These are phyloP conservation scores for Apiotrichum gamsii DNA, from an alignment of 1,284 basidiomycete species.

Conservation along the genomic window DNA sequence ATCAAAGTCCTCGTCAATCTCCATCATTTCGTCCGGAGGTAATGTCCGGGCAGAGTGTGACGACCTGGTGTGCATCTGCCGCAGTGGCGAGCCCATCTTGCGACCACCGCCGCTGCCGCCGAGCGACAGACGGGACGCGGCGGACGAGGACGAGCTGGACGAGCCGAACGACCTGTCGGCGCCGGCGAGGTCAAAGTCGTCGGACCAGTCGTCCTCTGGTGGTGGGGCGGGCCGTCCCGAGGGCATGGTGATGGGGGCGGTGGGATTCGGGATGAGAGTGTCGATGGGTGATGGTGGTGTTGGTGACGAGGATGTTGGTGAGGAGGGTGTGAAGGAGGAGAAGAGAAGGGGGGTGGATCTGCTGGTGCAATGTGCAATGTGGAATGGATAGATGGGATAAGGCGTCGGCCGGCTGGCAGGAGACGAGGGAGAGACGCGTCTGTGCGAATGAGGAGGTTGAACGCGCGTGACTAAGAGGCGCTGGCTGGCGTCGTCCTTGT, in stretches of 20 bases:
- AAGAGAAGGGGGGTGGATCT: too few species aligned
- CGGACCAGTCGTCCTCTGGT: slow-evolving; percentile 40
- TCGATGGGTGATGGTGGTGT: not conserved
- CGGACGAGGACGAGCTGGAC: slow-evolving; percentile 16
- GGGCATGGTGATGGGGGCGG: slow-evolving; percentile 6
- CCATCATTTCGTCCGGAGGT: slow-evolving; percentile 11
- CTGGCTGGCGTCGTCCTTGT: too few species aligned
- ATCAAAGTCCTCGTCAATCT: slow-evolving; percentile 27
- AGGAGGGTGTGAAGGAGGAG: too few species aligned
- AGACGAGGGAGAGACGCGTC: not conserved
- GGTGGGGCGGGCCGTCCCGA: slow-evolving; percentile 22
- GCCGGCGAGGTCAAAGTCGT: slow-evolving; percentile 38
- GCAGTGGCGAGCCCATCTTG: slow-evolving; percentile 23
- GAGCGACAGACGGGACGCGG: slow-evolving; percentile 15
- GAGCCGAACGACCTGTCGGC: slow-evolving; percentile 16
- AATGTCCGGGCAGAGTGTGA: not conserved
- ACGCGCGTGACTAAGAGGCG: too few species aligned
- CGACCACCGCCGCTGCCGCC: slow-evolving; percentile 5
- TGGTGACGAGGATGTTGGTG: not conserved
- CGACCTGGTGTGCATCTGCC: slow-evolving; percentile 19
- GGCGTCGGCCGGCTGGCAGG: too few species aligned
- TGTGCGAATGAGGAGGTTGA: not conserved
- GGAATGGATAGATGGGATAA: too few species aligned
- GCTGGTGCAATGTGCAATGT: not conserved
- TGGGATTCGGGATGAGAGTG: not conserved